A percentile compares a stretch with the other conserved stretches of the same genome.
These are phyloP conservation scores for Lunasporangiospora selenospora DNA, from an alignment of 192 early-diverging fungal genomes.

Conservation along the genomic window DNA sequence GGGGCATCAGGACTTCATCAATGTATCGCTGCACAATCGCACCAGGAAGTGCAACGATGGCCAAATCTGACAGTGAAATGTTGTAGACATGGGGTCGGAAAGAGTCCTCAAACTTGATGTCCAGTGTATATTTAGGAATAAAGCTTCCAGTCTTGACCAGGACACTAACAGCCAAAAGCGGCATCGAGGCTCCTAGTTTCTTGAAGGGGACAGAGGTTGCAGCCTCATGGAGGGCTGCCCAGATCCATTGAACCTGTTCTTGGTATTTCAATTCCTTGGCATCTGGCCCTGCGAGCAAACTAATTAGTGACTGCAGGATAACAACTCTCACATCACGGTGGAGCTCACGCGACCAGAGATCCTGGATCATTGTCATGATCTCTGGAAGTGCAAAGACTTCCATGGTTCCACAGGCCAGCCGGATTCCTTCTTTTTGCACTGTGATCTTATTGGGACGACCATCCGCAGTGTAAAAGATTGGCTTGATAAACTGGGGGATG, in stretches of 20 bases:
- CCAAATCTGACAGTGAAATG: constrained; percentile 11
- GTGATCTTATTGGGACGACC: constrained; percentile 38
- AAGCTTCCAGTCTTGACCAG: neutral
- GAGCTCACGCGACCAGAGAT: constrained; percentile 17
- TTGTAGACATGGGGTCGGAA: neutral
- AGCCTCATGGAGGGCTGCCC: constrained; percentile 2
- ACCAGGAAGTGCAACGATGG: constrained; percentile 11
- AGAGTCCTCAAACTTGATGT: neutral
- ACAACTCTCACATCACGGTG: constrained; percentile 23
- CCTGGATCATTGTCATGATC: constrained; percentile 18
- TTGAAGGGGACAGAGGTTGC: constrained; percentile 18
- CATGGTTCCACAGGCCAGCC: constrained; percentile 25
- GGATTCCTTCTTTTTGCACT: constrained; percentile 40
- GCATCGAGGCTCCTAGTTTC: constrained; percentile 18
- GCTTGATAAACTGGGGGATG: constrained; percentile 30
- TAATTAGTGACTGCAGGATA: constrained; percentile 21
- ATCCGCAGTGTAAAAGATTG: constrained; percentile 20
- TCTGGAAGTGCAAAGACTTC: constrained; percentile 7
- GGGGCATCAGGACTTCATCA: constrained; percentile 19
- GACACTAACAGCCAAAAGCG: constrained; percentile 20
- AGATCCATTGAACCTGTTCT: constrained; percentile 16
- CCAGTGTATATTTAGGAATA: neutral
- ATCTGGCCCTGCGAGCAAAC: constrained; percentile 18
- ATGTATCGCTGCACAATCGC: constrained; percentile 22
- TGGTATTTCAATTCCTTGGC: constrained; percentile 22